Evolutionary conservation across 805 yeast genomes (phyloP).

Genomic region (Candida hungchunana): DNA sequence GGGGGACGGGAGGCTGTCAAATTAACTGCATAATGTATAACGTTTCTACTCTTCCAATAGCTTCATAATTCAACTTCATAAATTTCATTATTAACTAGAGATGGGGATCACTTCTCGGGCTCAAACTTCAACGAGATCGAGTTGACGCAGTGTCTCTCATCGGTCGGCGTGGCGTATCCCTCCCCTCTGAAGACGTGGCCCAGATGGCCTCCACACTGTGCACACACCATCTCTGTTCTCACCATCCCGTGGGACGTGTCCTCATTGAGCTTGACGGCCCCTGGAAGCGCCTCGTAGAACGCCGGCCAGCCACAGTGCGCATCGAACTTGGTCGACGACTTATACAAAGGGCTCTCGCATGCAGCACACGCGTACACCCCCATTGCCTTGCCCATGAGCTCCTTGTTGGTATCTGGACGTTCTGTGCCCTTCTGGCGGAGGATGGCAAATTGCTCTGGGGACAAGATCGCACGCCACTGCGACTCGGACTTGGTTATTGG

Average conservation of each 20-base stretch:
- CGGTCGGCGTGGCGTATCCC: slow-evolving; percentile 79
- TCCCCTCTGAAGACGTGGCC: slow-evolving; percentile 96
- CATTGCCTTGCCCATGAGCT: slow-evolving; percentile 35
- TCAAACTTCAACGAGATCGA: slow-evolving; percentile 71
- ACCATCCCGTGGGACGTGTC: slow-evolving; percentile 74
- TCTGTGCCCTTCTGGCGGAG: slow-evolving; percentile 60
- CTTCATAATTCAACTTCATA: no score
- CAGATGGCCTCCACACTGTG: slow-evolving; percentile 86
- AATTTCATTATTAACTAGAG: no score
- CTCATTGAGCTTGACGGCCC: slow-evolving; percentile 55
- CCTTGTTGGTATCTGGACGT: slow-evolving; percentile 38
- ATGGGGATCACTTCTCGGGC: no score
- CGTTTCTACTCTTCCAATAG: no score
- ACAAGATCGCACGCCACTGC: slow-evolving; percentile 78
- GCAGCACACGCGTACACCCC: slow-evolving; percentile 87
- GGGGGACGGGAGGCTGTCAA: no score
- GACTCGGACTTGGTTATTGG: slow-evolving; percentile 33
- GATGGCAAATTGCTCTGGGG: slow-evolving; percentile 75
- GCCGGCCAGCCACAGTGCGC: slow-evolving; percentile 99
- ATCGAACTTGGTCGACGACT: slow-evolving; percentile 75
- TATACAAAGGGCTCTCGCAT: slow-evolving; percentile 76
- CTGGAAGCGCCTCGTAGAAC: slow-evolving; percentile 85
- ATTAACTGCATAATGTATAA: no score
- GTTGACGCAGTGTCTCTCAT: slow-evolving; percentile 93
- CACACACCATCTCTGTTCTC: slow-evolving; percentile 86